Percentiles rank a stretch among this genome's conserved stretches.
phyloP scores from a whole-genome alignment of 2,329 filamentous ascomycete species.

The Corynespora cassiicola region DNA sequence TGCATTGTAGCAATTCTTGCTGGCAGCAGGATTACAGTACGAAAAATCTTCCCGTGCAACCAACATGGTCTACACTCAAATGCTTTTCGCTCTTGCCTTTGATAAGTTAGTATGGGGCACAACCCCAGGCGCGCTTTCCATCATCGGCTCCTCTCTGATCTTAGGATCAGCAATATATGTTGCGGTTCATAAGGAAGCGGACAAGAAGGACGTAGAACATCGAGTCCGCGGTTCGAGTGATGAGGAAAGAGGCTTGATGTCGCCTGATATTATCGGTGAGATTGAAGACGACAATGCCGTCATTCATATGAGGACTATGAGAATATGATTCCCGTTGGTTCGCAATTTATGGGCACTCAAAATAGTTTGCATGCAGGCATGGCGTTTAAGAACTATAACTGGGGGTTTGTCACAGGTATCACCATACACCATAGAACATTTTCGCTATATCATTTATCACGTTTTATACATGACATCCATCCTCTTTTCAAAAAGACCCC shows the following conservation, averaged over 20 bases:
- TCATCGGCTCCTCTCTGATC: conserved; percentile 68
- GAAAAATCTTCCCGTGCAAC: conserved; percentile 70
- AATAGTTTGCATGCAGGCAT: no score
- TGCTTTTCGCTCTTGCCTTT: conserved; percentile 71
- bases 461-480: no score
- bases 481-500: no score
- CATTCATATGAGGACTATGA: conserved; percentile 25
- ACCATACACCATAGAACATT: no score
- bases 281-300: conserved; percentile 14
- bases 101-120: conserved; percentile 70
- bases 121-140: conserved; percentile 63
- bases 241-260: conserved; percentile 43
- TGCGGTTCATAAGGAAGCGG: conserved; percentile 59
- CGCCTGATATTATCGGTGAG: conserved; percentile 17
- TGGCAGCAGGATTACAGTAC: conserved; percentile 77
- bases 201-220: conserved; percentile 23
- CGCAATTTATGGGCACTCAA: no score
- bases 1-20: conserved; percentile 70
- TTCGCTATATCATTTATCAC: no score
- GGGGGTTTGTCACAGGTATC: no score
- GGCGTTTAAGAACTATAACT: no score
- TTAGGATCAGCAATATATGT: conserved; percentile 71
- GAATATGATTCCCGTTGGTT: no score
- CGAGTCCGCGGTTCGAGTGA: conserved; percentile 25
- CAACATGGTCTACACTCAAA: conserved; percentile 73